Evolutionary conservation across 164 flowering plant genomes (phyloP).

Genomic region (Chimonanthus praecox): DNA sequence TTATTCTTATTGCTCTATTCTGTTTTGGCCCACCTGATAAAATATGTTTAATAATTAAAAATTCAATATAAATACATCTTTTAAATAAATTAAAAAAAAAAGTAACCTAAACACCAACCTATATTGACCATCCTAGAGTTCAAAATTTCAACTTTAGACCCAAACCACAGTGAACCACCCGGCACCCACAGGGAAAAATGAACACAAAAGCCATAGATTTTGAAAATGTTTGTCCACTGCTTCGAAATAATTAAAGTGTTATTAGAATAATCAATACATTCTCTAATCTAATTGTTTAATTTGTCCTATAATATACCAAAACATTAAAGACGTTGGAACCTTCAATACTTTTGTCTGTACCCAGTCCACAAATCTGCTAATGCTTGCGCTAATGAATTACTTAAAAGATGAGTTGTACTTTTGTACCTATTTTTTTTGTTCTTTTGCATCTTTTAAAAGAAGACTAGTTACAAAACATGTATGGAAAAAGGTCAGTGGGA

Average conservation of each 20-base stretch:
- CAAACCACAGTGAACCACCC: background rate
- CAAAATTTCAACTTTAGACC: too few species aligned
- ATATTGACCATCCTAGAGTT: too few species aligned
- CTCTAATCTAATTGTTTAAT: too few species aligned
- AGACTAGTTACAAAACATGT: background rate
- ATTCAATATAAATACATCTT: too few species aligned
- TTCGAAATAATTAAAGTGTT: background rate
- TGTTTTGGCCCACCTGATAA: constrained; percentile 26
- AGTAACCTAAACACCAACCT: too few species aligned
- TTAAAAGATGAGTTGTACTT: too few species aligned
- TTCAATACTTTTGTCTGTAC: background rate
- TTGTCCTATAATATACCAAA: background rate
- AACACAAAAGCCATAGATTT: constrained; percentile 6
- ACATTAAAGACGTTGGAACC: background rate
- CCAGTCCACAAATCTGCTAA: too few species aligned
- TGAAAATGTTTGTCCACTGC: background rate
- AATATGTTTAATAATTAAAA: too few species aligned
- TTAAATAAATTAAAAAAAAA: too few species aligned
- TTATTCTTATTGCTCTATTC: constrained; percentile 35
- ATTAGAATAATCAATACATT: background rate
- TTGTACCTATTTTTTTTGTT: background rate
- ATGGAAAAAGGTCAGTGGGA: background rate
- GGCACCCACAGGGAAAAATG: constrained; percentile 34
- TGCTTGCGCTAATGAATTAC: background rate
- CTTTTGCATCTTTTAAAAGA: too few species aligned